Conservation (phyloP, 805 yeast genomes). For the Cyberlindnera japonica region DNA sequence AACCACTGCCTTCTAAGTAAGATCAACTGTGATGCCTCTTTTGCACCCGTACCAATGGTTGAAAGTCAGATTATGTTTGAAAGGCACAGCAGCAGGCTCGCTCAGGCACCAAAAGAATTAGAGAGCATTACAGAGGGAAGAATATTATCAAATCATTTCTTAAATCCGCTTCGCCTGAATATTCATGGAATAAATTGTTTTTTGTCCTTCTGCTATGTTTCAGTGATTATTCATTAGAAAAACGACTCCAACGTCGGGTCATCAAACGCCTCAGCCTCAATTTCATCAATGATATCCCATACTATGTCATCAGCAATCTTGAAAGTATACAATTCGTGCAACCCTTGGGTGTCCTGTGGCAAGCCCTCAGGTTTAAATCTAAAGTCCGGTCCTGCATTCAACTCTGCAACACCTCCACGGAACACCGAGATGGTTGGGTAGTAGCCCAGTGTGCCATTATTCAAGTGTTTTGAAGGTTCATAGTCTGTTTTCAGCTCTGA, state of each 20-base stretch:
- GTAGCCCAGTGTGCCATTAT: constrained; percentile 87
- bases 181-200: too few species aligned
- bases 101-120: too few species aligned
- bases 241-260: constrained; percentile 9
- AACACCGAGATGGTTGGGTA: constrained; percentile 87
- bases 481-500: constrained; percentile 44
- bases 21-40: too few species aligned
- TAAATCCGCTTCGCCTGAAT: too few species aligned
- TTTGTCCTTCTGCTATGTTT: too few species aligned
- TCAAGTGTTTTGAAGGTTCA: constrained; percentile 43
- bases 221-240: background rate
- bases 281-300: constrained; percentile 83
- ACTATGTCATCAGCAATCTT: constrained; percentile 74
- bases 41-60: too few species aligned
- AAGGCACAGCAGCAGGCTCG: too few species aligned
- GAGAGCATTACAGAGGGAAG: too few species aligned
- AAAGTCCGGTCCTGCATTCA: constrained; percentile 69
- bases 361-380: constrained; percentile 39
- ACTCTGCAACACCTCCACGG: constrained; percentile 68
- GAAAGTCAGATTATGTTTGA: too few species aligned
- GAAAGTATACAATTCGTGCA: constrained; percentile 61
- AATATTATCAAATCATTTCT: too few species aligned
- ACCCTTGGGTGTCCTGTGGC: constrained; percentile 39
- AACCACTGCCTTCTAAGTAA: too few species aligned
- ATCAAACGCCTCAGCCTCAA: constrained; percentile 56